Conservation (phyloP, 208 protist genomes). For the Vickermania ingenoplastis region DNA sequence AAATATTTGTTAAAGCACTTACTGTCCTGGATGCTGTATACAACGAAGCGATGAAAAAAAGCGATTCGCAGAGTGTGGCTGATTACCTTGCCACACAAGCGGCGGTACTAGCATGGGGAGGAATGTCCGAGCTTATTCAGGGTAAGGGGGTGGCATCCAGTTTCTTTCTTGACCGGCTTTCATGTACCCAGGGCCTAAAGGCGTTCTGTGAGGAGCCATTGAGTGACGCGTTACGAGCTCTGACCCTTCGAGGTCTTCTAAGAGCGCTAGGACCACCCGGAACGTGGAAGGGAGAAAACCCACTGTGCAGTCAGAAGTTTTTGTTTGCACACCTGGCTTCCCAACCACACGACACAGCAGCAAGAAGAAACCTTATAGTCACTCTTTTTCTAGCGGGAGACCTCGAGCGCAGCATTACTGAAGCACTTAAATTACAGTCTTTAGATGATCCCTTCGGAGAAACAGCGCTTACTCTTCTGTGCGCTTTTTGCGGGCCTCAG, state of each 20-base stretch:
- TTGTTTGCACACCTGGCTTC: constrained; percentile 21
- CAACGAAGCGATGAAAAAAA: constrained; percentile 7
- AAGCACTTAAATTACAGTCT: constrained; percentile 65
- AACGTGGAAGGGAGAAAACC: constrained; percentile 34
- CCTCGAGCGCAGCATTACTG: constrained; percentile 74
- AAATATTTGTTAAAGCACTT: constrained; percentile 70
- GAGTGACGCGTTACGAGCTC: constrained; percentile 43
- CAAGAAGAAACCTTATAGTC: constrained; percentile 58
- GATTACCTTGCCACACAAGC: constrained; percentile 47
- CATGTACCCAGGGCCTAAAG: constrained; percentile 7
- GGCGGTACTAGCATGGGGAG: constrained; percentile 56
- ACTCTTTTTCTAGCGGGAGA: constrained; percentile 74
- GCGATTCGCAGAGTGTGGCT: constrained; percentile 10
- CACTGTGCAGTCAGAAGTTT: constrained; percentile 37
- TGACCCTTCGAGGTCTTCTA: constrained; percentile 29
- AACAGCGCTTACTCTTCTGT: constrained; percentile 40
- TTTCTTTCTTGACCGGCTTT: constrained; percentile 24
- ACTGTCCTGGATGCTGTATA: constrained; percentile 46
- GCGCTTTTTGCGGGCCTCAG: constrained; percentile 41
- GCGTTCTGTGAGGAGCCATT: constrained; percentile 28
- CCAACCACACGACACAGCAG: constrained; percentile 24
- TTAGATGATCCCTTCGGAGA: constrained; percentile 36
- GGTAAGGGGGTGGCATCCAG: constrained; percentile 22
- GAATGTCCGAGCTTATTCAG: constrained; percentile 51
- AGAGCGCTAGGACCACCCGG: constrained; percentile 20